These are phyloP conservation scores for Lentinula raphanica DNA, from an alignment of 768 basidiomycete species.

Conservation along the genomic window DNA sequence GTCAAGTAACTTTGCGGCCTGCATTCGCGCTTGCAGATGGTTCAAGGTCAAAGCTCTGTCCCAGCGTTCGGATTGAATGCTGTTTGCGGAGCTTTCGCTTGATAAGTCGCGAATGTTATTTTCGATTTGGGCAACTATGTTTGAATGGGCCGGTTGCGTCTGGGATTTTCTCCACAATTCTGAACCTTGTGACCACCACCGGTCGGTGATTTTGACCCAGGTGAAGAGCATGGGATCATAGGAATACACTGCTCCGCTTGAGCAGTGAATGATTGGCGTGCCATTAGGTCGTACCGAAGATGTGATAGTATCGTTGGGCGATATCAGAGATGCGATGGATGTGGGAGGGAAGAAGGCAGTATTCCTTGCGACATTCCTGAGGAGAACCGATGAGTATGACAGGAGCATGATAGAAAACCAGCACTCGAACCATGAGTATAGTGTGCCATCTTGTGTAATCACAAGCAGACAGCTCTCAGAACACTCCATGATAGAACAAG, in stretches of 20 bases:
- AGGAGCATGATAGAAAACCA: conserved; percentile 1
- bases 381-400: neutral
- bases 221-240: conserved; percentile 64
- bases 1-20: conserved; percentile 68
- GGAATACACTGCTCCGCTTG: conserved; percentile 72
- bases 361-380: conserved; percentile 74
- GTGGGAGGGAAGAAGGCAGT: conserved; percentile 59
- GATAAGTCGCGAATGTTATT: conserved; percentile 33
- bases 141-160: conserved; percentile 36
- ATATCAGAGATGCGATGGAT: conserved; percentile 56
- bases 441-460: conserved; percentile 64
- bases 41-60: conserved; percentile 76
- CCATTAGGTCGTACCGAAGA: conserved; percentile 79
- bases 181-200: conserved; percentile 83
- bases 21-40: conserved; percentile 80
- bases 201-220: conserved; percentile 74
- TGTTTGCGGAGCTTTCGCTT: conserved; percentile 34
- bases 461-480: conserved; percentile 61
- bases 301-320: conserved; percentile 56
- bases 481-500: conserved; percentile 64
- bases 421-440: conserved; percentile 66
- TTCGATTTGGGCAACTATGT: conserved; percentile 52
- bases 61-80: conserved; percentile 73
- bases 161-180: conserved; percentile 70
- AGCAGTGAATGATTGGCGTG: conserved; percentile 67